Percentiles rank a stretch among this genome's conserved stretches.
These are phyloP conservation scores for Potentilla sterilis DNA, from an alignment of 306 rosid species.

Conservation along the genomic window DNA sequence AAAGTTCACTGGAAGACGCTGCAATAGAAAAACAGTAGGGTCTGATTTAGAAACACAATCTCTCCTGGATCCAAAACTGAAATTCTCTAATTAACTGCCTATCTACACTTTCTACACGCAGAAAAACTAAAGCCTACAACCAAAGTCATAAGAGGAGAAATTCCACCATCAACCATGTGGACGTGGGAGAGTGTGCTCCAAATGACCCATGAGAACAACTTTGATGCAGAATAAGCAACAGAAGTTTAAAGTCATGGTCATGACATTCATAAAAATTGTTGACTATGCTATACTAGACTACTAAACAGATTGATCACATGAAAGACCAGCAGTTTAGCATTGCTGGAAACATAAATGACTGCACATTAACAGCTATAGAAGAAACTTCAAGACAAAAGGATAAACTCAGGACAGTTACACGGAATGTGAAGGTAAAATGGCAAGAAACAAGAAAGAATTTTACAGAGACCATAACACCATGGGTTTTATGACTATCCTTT, in stretches of 20 bases:
- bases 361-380: not conserved
- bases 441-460: not conserved
- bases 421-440: not conserved
- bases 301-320: not conserved
- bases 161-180: slow-evolving; percentile 1
- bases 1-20: slow-evolving; percentile 79
- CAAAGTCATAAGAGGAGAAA: not conserved
- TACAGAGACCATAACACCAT: not conserved
- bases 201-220: not conserved
- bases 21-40: slow-evolving; percentile 29
- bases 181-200: not conserved
- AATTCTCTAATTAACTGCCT: not conserved
- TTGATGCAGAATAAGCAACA: not conserved
- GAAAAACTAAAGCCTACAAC: not conserved
- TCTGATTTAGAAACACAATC: not conserved
- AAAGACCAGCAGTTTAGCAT: not conserved
- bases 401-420: not conserved
- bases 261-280: not conserved
- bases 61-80: slow-evolving; percentile 2
- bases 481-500: not conserved
- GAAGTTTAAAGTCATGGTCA: not conserved
- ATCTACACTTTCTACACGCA: not conserved
- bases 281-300: not conserved
- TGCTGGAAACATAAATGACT: not conserved
- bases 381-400: not conserved